A percentile compares a stretch with the other conserved stretches of the same genome.
Conservation (phyloP, 306 rosid genomes). For the Purshia tridentata region DNA sequence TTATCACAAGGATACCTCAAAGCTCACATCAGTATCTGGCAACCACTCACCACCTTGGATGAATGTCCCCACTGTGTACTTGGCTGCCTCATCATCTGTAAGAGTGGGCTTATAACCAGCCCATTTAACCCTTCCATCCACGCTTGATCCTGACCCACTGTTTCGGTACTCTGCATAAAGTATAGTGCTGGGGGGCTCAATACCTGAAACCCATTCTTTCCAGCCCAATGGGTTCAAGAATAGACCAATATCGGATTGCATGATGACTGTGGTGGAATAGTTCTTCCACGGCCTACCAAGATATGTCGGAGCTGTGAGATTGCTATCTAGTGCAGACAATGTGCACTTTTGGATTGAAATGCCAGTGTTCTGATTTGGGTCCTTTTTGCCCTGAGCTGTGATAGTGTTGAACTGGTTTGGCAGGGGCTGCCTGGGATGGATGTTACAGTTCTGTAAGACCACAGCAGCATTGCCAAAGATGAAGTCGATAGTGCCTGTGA, state of each 20-base stretch:
- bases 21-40: conserved; percentile 44
- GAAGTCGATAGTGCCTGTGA: conserved; percentile 85
- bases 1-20: conserved; percentile 47
- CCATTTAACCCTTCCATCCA: conserved; percentile 65
- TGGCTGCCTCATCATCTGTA: conserved; percentile 40
- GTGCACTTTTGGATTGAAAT: conserved; percentile 68
- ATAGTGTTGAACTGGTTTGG: conserved; percentile 83
- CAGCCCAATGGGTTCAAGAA: conserved; percentile 72
- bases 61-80: conserved; percentile 54
- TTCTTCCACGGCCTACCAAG: conserved; percentile 96
- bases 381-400: conserved; percentile 91
- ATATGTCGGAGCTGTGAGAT: conserved; percentile 55
- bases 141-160: conserved; percentile 56
- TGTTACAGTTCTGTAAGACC: conserved; percentile 69
- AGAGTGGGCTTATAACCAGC: conserved; percentile 59
- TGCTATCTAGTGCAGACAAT: conserved; percentile 29
- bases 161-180: conserved; percentile 75
- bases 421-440: conserved; percentile 71
- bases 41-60: conserved; percentile 79
- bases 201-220: conserved; percentile 55
- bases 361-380: conserved; percentile 74
- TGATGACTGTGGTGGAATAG: conserved; percentile 65
- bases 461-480: conserved; percentile 87
- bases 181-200: conserved; percentile 59
- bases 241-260: conserved; percentile 56